phyloP scores from a whole-genome alignment of 2,329 filamentous ascomycete species.

The Ascochyta koolunga region DNA sequence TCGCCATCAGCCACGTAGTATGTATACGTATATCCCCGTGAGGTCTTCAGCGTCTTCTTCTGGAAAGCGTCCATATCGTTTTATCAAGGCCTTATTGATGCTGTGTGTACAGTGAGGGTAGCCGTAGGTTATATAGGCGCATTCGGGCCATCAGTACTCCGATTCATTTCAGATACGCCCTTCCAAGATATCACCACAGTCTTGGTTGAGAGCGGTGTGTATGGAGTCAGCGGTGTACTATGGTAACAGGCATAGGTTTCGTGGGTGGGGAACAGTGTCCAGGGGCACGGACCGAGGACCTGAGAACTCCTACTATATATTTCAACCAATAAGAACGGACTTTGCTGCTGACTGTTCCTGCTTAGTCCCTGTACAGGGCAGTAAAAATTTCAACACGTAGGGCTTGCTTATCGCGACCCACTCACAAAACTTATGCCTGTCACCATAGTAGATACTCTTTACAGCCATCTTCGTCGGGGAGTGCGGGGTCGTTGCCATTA shows the following conservation, averaged over 20 bases:
- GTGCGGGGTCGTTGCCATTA: background rate
- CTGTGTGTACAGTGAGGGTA: background rate
- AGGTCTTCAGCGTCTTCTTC: slow-evolving; percentile 36
- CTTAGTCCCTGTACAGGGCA: no score
- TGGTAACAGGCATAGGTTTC: no score
- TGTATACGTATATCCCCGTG: slow-evolving; percentile 35
- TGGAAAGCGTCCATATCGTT: slow-evolving; percentile 34
- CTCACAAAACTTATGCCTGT: no score
- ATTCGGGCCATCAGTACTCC: background rate
- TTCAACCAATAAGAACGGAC: no score
- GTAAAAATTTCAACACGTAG: no score
- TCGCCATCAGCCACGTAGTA: slow-evolving; percentile 33
- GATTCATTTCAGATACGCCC: background rate
- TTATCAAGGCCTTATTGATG: background rate
- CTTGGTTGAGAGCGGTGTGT: background rate
- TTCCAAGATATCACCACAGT: background rate
- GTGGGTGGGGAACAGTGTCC: no score
- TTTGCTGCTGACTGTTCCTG: no score
- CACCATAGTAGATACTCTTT: slow-evolving; percentile 1
- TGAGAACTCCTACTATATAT: no score
- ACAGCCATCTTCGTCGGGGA: background rate
- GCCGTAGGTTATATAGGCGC: background rate
- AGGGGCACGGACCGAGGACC: no score
- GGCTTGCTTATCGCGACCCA: no score
- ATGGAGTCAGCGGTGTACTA: background rate